phyloP scores from a whole-genome alignment of 2,329 filamentous ascomycete species.

The Uncinocarpus reesii region DNA sequence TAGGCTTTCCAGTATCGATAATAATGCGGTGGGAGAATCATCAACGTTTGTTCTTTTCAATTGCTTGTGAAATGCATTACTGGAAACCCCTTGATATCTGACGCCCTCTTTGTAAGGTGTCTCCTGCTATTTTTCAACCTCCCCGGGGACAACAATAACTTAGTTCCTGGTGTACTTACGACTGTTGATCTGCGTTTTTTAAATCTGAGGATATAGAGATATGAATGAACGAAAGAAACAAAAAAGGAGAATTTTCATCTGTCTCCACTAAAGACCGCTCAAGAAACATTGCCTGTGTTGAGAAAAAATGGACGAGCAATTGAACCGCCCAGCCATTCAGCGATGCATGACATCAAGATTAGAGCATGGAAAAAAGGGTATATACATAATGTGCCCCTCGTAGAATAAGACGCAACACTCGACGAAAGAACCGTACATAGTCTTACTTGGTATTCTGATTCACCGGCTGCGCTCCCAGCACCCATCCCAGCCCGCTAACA shows the following conservation, averaged over 20 bases:
- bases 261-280: neutral
- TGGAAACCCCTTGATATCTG: too few relatives aligned
- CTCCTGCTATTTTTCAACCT: too few relatives aligned
- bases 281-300: too few relatives aligned
- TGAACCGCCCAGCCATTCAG: too few relatives aligned
- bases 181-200: neutral
- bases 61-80: too few relatives aligned
- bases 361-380: neutral
- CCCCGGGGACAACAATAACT: too few relatives aligned
- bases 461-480: constrained; percentile 46
- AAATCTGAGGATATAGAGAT: neutral
- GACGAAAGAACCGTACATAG: too few relatives aligned
- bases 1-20: neutral
- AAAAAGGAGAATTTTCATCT: neutral
- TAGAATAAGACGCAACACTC: too few relatives aligned
- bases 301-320: too few relatives aligned
- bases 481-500: constrained; percentile 55
- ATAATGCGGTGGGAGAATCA: constrained; percentile 3
- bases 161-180: too few relatives aligned
- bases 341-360: neutral
- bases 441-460: constrained; percentile 21
- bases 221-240: neutral
- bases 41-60: too few relatives aligned
- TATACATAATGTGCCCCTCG: neutral
- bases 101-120: too few relatives aligned